These are phyloP conservation scores for Pleurotus eryngii DNA, from an alignment of 768 basidiomycete genomes.

Conservation along the genomic window DNA sequence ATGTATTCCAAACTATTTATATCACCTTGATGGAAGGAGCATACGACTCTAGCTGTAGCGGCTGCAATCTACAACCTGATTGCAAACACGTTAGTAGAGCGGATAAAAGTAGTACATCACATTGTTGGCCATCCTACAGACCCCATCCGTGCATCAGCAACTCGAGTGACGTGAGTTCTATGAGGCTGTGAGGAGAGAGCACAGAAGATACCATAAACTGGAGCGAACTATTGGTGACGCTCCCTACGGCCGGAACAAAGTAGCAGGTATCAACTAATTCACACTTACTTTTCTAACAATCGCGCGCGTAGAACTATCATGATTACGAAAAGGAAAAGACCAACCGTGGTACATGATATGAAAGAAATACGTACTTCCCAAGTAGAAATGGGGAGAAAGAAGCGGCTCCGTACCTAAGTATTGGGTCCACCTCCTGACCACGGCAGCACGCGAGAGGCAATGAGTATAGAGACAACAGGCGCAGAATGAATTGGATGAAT, in stretches of 20 bases:
- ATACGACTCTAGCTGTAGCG: too few relatives aligned
- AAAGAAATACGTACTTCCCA: conserved; percentile 29
- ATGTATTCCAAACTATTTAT: background rate
- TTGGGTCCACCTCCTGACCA: background rate
- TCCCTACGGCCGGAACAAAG: background rate
- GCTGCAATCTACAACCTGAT: too few relatives aligned
- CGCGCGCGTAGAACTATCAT: conserved; percentile 15
- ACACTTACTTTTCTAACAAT: background rate
- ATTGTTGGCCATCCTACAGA: too few relatives aligned
- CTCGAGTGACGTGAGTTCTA: too few relatives aligned
- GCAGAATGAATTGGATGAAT: conserved; percentile 16
- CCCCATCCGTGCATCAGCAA: too few relatives aligned
- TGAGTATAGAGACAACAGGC: conserved; percentile 12
- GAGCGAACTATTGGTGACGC: background rate
- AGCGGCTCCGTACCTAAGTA: conserved; percentile 15
- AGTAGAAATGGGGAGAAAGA: background rate
- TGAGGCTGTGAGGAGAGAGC: too few relatives aligned
- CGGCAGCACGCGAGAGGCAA: conserved; percentile 1
- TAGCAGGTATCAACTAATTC: background rate
- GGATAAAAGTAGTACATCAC: too few relatives aligned
- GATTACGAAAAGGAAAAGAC: conserved; percentile 30
- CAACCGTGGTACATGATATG: conserved; percentile 34
- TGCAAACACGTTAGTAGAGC: too few relatives aligned
- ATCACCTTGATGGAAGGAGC: too few relatives aligned
- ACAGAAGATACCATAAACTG: background rate